Percentiles rank a stretch among this genome's conserved stretches.
phyloP scores from a whole-genome alignment of 2,329 filamentous ascomycete genomes.

The Pseudophaeomoniella oleicola region DNA sequence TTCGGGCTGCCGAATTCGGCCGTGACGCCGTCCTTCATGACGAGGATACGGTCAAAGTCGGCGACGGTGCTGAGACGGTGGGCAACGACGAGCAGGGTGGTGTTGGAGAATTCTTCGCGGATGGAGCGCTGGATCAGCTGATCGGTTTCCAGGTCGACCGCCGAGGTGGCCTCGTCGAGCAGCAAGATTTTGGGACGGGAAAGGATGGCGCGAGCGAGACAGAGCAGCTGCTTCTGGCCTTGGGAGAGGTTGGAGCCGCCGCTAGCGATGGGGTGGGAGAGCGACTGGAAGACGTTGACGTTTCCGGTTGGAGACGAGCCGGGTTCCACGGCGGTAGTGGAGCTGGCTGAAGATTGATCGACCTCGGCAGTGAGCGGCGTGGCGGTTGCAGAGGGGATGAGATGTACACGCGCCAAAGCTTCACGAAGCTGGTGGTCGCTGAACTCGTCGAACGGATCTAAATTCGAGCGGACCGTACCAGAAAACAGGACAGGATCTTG shows the following conservation, averaged over 20 bases:
- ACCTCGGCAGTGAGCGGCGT: not conserved
- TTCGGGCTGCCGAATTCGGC: constrained; percentile 23
- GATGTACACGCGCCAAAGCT: constrained; percentile 1
- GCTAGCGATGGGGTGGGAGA: constrained; percentile 1
- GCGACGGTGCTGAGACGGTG: constrained; percentile 50
- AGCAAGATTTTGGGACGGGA: constrained; percentile 42
- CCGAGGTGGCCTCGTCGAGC: constrained; percentile 51
- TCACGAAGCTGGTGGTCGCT: constrained; percentile 14
- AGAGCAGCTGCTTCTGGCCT: constrained; percentile 48
- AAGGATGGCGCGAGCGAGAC: constrained; percentile 46
- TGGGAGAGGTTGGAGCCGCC: constrained; percentile 25
- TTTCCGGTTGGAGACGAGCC: not conserved
- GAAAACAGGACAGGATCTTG: constrained; percentile 16
- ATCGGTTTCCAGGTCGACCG: constrained; percentile 46
- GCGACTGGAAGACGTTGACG: not conserved
- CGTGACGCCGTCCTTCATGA: constrained; percentile 40
- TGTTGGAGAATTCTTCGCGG: constrained; percentile 33
- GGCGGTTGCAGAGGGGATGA: not conserved
- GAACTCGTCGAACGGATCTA: constrained; percentile 8
- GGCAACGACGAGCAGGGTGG: constrained; percentile 53
- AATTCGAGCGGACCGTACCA: constrained; percentile 17
- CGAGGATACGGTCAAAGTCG: constrained; percentile 44
- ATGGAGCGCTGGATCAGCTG: constrained; percentile 43
- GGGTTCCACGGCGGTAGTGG: not conserved
- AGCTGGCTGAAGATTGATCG: not conserved